Conservation (phyloP, 2,329 filamentous ascomycete species). For the Beauveria scarabaeidicola region DNA sequence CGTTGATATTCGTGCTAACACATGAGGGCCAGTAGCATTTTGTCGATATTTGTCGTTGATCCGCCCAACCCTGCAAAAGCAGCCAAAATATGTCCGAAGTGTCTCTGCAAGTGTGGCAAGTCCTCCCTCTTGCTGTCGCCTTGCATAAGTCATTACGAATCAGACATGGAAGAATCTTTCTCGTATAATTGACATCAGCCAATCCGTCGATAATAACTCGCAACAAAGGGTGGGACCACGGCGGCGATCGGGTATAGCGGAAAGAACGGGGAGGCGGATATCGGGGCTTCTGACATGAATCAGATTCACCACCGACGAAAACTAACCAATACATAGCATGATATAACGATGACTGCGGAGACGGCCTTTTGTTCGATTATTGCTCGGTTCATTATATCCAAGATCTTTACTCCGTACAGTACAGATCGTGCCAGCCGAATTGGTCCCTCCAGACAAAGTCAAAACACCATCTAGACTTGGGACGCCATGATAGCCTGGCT, state of each 20-base stretch:
- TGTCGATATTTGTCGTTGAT: not conserved
- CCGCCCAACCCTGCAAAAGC: not conserved
- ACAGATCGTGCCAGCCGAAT: not conserved
- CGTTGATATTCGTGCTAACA: not conserved
- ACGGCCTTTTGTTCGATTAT: too few species aligned
- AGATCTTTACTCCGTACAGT: not conserved
- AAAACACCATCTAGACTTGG: not conserved
- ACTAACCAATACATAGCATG: too few species aligned
- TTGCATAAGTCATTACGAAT: not conserved
- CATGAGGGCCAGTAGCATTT: not conserved
- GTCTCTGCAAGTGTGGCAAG: not conserved
- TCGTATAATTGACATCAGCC: not conserved
- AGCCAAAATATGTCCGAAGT: not conserved
- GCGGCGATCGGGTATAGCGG: constrained; percentile 1
- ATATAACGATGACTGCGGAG: not conserved
- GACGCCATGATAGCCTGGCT: not conserved
- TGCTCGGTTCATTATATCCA: too few species aligned
- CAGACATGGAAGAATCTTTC: not conserved
- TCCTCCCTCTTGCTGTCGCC: not conserved
- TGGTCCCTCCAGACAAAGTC: not conserved
- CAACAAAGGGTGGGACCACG: not conserved
- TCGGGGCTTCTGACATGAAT: not conserved
- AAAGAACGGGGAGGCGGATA: not conserved
- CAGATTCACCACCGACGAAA: not conserved
- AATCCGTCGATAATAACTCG: not conserved